Evolutionary conservation across 2,329 filamentous ascomycete species (phyloP), one percentile per base, ranked within the genome.

Genomic region (Ophiosphaerella korrae): DNA sequence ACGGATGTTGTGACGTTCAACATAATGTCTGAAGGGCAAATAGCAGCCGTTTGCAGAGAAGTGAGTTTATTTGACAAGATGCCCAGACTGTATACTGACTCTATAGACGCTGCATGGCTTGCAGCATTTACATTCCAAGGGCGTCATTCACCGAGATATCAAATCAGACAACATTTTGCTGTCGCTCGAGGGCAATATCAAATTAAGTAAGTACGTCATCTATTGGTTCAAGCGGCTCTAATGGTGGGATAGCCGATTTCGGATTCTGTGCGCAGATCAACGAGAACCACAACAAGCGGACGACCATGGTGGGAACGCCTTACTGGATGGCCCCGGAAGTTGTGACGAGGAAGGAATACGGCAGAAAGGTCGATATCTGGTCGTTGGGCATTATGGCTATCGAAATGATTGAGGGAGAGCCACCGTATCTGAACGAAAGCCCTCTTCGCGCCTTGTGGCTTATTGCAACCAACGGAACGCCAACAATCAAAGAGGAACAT

Each of bases 261-360:
- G 94, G 94, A 11, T 99, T 99, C 79, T 97, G 94, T 74, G 94
- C 94, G 21, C 95, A 96, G 70, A 97, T 97, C 76, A 97, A 97
- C 70, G 93, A 97, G 68, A 88, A 89, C 24, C 92, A 97, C 65
- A 95, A 92, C 77, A 97, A 97, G 82, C 89, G 94, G 53, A 97
- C 92, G 4, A 99, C 94, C 12, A 99, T 97, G 94, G 94, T 99
- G 38, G 94, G 94, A 46, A 97, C 94, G 7, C 94, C 94, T 2
- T 99, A 99, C 76, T 99, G 94, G 94, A 99, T 99, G 94, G 94
- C 94, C 1, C 94, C 94, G 3, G 94, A 99, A 76, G 93, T 99
- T 18, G 94, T 99, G 24, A 97, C 92, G 6, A 83, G 92, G 36
- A 97, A 97, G 75, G 94, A 97, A 76, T 99, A 99, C 75, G 94